A percentile compares a stretch with the other conserved stretches of the same genome.
Evolutionary conservation across 495 filamentous ascomycete species (phyloP).

Genomic region (Annulohypoxylon bovei): DNA sequence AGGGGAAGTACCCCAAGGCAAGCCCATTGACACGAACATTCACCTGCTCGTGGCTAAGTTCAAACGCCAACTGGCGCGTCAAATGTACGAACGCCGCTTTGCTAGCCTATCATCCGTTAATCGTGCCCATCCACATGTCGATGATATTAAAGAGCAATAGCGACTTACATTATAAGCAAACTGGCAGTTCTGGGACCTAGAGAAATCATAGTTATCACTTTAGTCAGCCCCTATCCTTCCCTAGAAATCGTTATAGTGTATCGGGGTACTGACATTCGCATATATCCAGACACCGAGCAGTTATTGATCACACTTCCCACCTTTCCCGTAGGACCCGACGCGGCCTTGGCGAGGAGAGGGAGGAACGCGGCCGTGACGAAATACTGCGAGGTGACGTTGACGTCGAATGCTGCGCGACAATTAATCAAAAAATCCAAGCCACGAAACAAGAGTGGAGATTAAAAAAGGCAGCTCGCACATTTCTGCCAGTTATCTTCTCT

Average conservation of each 20-base stretch:
- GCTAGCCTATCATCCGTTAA: slow-evolving; percentile 51
- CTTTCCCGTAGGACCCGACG: slow-evolving; percentile 58
- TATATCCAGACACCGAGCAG: slow-evolving; percentile 59
- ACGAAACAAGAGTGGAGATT: background rate
- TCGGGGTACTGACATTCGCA: slow-evolving; percentile 38
- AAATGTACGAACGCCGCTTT: slow-evolving; percentile 82
- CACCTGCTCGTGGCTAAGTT: slow-evolving; percentile 50
- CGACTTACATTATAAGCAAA: slow-evolving; percentile 71
- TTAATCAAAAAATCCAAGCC: slow-evolving; percentile 50
- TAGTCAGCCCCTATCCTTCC: background rate
- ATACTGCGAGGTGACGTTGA: slow-evolving; percentile 80
- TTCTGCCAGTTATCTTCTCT: slow-evolving; percentile 64
- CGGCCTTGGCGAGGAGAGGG: slow-evolving; percentile 55
- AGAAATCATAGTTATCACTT: slow-evolving; percentile 36
- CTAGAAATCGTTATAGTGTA: background rate
- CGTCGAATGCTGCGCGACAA: slow-evolving; percentile 66
- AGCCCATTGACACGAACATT: slow-evolving; percentile 76
- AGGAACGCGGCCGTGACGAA: slow-evolving; percentile 57
- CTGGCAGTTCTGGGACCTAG: slow-evolving; percentile 69
- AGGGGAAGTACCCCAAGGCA: slow-evolving; percentile 74
- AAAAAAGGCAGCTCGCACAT: slow-evolving; percentile 53
- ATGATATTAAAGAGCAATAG: background rate
- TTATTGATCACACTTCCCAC: slow-evolving; percentile 69
- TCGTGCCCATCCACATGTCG: too few relatives aligned
- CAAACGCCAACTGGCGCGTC: slow-evolving; percentile 60